These are phyloP conservation scores for Trypanosoma brucei DNA, from an alignment of 208 protist genomes.

Conservation along the genomic window DNA sequence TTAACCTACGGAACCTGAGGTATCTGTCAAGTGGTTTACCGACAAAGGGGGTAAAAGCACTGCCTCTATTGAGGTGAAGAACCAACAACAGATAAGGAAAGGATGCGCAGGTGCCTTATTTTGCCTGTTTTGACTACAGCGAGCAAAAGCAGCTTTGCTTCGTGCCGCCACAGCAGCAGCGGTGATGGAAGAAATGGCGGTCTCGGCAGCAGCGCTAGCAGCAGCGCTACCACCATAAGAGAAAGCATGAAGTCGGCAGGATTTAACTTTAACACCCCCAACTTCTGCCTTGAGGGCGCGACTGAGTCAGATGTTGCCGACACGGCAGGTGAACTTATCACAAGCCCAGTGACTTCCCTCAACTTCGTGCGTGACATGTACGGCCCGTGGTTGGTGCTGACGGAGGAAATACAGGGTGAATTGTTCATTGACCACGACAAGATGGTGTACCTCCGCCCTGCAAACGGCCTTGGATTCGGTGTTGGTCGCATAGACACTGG, in stretches of 20 bases:
- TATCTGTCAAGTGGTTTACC: no score
- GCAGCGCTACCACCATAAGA: neutral
- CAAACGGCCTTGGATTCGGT: constrained; percentile 82
- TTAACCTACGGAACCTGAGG: no score
- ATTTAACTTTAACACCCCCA: constrained; percentile 62
- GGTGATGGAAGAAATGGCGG: neutral
- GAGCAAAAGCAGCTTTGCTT: neutral
- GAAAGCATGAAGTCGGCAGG: constrained; percentile 37
- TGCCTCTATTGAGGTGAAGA: neutral
- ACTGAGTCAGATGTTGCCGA: constrained; percentile 18
- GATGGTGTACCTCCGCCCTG: constrained; percentile 81
- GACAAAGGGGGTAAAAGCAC: no score
- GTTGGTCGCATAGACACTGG: constrained; percentile 61
- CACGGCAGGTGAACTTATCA: constrained; percentile 53
- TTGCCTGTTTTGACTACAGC: neutral
- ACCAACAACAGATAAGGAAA: neutral
- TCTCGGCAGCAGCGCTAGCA: neutral
- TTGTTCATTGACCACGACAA: constrained; percentile 83
- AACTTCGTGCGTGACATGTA: constrained; percentile 66
- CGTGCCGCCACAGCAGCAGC: neutral
- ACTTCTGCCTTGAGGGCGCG: constrained; percentile 42
- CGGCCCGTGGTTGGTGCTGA: constrained; percentile 86
- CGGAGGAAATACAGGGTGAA: constrained; percentile 81
- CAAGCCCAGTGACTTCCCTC: constrained; percentile 42
- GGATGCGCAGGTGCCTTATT: neutral